Evolutionary conservation across 257 asterid genomes (phyloP).

Genomic region (Nicotiana tabacum): DNA sequence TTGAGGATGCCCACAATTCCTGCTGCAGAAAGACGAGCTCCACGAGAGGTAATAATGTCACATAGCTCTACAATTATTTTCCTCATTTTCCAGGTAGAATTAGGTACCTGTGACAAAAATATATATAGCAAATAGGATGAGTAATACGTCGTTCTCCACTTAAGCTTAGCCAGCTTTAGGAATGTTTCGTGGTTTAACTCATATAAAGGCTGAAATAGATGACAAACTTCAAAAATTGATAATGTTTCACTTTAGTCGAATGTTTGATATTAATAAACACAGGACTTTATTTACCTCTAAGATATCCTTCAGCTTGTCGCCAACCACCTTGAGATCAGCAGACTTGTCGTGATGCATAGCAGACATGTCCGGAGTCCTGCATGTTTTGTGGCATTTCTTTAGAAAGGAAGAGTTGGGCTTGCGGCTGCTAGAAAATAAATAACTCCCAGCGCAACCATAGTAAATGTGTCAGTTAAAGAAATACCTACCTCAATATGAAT

Average conservation of each 20-base stretch:
- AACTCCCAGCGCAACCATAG: neutral
- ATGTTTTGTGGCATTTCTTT: neutral
- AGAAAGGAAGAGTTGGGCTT: neutral
- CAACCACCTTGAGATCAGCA: constrained; percentile 76
- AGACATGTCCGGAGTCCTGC: constrained; percentile 80
- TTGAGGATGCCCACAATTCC: constrained; percentile 71
- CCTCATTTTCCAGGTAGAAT: constrained; percentile 57
- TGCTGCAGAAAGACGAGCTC: constrained; percentile 85
- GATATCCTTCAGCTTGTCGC: constrained; percentile 59
- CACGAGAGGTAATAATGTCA: constrained; percentile 68
- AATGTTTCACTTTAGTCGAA: neutral
- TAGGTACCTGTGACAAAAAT: constrained; percentile 39
- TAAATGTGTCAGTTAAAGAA: neutral
- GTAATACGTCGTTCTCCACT: neutral
- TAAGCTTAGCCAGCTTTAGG: neutral
- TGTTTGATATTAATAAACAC: neutral
- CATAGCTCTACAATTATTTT: constrained; percentile 57
- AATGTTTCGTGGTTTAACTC: neutral
- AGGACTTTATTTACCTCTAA: constrained; percentile 46
- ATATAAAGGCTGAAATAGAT: neutral
- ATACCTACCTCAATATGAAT: constrained; percentile 60
- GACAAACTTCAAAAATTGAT: neutral
- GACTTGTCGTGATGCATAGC: constrained; percentile 85
- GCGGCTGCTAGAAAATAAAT: neutral
- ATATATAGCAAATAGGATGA: neutral